Base-by-base conservation (phyloP, 2,329 filamentous ascomycete genomes). In the Penicillium vulpinum region DNA sequence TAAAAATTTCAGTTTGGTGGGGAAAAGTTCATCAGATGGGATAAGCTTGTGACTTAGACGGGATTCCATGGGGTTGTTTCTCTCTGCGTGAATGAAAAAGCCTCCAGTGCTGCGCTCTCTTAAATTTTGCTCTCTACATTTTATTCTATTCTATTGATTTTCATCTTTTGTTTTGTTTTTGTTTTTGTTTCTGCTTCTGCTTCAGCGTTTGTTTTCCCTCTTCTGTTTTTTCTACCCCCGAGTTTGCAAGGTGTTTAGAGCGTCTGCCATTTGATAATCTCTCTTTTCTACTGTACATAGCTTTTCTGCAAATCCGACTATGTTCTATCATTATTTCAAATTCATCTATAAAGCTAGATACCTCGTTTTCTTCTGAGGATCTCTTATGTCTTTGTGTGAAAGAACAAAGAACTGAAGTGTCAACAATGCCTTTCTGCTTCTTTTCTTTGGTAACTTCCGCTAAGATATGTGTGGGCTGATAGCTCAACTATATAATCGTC, bases 241-340 rank as follows among this genome's bases (percentile, higher is more conserved):
- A 26, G 22, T 40, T 35, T 55, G 55, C 58, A 63, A 60, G 57
- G 57, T 62, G 57, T 67, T 61, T 56, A 58, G 61, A 65, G 62
- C 54, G 54, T 62, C 50, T 60, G 56, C 56, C 54, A 48, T 49
- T 57, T 28, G 43, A 55, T 57, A n/a, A 39, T 62, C 56, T 60
- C 41, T 52, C 47, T 54, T 58, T 44, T 33, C 16, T 26, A 41
- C 44, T 55, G 51, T 62, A 59, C 39, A 57, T 61, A 59, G 54
- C 39, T 40, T 60, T 60, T 55, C 18, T 40, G 39, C 31, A 40
- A 53, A 57, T 57, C 22, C 13, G 22, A 53, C 21, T n/a, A 31
- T 48, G 41, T 29, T 35, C 26, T 11, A 51, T 44, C 10, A 28
- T 51, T 41, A 28, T 33, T 26, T 29, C 10, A 48, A 29, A 21